A percentile compares a stretch with the other conserved stretches of the same genome.
Conservation (phyloP, 495 filamentous ascomycete species). For the Peziza echinospora region DNA sequence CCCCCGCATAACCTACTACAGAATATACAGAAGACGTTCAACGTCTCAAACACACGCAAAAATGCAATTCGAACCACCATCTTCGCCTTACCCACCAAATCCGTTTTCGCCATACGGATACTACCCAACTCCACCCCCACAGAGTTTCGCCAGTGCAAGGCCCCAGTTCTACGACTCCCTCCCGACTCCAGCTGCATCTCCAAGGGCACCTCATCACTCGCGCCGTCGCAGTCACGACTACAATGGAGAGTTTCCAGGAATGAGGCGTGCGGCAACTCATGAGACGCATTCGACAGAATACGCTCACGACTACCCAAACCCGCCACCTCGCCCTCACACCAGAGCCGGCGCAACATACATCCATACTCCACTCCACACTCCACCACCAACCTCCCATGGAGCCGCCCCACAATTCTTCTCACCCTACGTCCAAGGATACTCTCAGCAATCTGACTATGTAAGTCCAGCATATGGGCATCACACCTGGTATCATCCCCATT, state of each 20-base stretch:
- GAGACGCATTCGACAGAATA: slow-evolving; percentile 11
- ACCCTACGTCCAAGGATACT: slow-evolving; percentile 19
- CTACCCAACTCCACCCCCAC: background rate
- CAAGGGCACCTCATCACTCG: slow-evolving; percentile 16
- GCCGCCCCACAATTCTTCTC: slow-evolving; percentile 18
- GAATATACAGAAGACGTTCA: too few species aligned
- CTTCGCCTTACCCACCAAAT: background rate
- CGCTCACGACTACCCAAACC: slow-evolving; percentile 14
- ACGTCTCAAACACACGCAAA: too few species aligned
- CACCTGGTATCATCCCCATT: slow-evolving; percentile 1
- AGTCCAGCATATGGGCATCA: slow-evolving; percentile 10
- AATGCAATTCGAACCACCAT: slow-evolving; percentile 1
- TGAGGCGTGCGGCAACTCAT: slow-evolving; percentile 18
- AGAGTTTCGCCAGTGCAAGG: background rate
- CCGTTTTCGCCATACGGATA: background rate
- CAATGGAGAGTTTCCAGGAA: slow-evolving; percentile 14
- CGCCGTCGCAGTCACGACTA: slow-evolving; percentile 17
- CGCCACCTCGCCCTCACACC: slow-evolving; percentile 16
- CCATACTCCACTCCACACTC: slow-evolving; percentile 20
- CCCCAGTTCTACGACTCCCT: slow-evolving; percentile 5
- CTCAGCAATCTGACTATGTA: slow-evolving; percentile 19
- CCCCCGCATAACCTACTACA: too few species aligned
- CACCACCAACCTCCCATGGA: slow-evolving; percentile 15
- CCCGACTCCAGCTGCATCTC: slow-evolving; percentile 17
- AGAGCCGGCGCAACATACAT: slow-evolving; percentile 11